Base-by-base conservation (phyloP, 73 alveolate species). In the Uronychia binucleata region DNA sequence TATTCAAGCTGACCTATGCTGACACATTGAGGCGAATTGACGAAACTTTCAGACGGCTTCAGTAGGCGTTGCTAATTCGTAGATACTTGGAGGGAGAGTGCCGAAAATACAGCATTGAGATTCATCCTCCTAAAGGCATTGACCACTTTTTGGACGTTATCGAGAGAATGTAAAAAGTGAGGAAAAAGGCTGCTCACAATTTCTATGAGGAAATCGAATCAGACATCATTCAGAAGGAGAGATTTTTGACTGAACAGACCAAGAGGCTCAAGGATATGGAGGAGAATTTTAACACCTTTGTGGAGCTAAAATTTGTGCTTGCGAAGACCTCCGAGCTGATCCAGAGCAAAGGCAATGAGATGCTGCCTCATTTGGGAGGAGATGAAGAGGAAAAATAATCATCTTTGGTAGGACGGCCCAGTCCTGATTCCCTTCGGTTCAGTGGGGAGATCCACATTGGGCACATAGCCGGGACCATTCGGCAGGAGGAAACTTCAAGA, bases 1-100 rank as follows among this genome's bases (percentile, higher is more conserved):
- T 86, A 27, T 90, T 91, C 88, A 94, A 96, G 84, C 92, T 97
- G 29, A 93, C 97, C 46, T 91, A 87, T 75, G 90, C 91, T 60
- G 67, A 87, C 57, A 80, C 86, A 34, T 35, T 93, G 77, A 90
- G 90, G 31, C 91, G 95, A 83, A 80, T 92, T 77, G 95, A 93
- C 34, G 98, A 93, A 78, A 91, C 87, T 25, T 67, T 77, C 34
- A 5, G 67, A 11, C 67, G 67, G 5, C 5, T 46, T 46, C 5
- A 11, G 67, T 46, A 46, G 19, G 67, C 19, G 67, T 5, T 46
- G 19, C 33, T 82, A 57, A 86, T 81, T 35, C 31, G 87, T 13
- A 79, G 83, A n/a, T 84, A 86, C 67, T 59, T 93, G 19, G 33
- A 30, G 1, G 78, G 57, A 34, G 96, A 93, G 46, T 87, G 88